Conservation (phyloP, 2,329 filamentous ascomycete genomes). For the Alternaria gaisen region DNA sequence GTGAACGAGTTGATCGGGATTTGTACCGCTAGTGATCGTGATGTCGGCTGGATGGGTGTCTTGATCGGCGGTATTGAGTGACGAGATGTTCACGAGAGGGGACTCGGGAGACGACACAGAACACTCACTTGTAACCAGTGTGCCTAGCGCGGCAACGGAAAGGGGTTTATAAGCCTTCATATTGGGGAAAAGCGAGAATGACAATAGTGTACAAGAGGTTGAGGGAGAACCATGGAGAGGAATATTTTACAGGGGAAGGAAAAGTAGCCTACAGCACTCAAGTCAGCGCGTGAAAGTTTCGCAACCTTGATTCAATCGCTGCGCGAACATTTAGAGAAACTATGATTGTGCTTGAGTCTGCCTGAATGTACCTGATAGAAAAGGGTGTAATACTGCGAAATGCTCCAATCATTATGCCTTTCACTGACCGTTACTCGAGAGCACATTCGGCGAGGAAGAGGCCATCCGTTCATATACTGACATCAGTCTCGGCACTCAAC, state of each 20-base stretch:
- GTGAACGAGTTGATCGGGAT: background rate
- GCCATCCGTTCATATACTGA: constrained; percentile 1
- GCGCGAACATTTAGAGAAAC: background rate
- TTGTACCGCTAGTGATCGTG: background rate
- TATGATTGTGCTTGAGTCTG: background rate
- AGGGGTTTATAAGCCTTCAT: background rate
- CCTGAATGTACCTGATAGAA: background rate
- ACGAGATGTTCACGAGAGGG: background rate
- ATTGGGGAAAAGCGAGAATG: background rate
- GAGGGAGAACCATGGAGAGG: background rate
- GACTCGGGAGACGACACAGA: background rate
- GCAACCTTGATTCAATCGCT: background rate
- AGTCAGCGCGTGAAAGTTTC: background rate
- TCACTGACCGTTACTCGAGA: background rate
- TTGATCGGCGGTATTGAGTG: background rate
- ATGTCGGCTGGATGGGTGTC: background rate
- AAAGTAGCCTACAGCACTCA: background rate
- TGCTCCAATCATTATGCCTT: background rate
- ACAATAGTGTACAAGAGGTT: background rate
- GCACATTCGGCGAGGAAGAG: background rate
- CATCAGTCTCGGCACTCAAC: background rate
- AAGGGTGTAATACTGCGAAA: background rate
- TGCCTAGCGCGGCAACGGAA: background rate
- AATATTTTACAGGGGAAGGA: background rate
- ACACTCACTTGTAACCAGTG: background rate